Evolutionary conservation across 257 asterid species (phyloP).

Genomic region (Plectranthus barbatus): DNA sequence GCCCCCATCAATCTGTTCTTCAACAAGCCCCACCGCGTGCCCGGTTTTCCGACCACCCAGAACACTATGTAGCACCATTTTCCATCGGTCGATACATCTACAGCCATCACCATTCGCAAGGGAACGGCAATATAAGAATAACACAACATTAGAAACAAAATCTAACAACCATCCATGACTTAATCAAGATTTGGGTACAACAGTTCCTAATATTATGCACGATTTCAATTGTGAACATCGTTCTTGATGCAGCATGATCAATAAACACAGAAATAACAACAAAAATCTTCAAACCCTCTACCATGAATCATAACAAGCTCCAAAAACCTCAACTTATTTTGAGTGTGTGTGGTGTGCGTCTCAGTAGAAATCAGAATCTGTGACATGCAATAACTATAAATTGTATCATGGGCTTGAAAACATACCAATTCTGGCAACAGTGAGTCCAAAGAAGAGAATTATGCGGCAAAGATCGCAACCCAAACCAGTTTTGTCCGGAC

Average conservation of each 20-base stretch:
- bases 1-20: constrained; percentile 76
- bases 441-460: constrained; percentile 76
- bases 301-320: not conserved
- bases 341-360: not conserved
- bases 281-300: not conserved
- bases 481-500: constrained; percentile 89
- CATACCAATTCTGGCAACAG: constrained; percentile 68
- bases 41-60: constrained; percentile 61
- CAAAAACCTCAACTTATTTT: not conserved
- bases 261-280: not conserved
- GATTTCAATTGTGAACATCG: not conserved
- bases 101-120: constrained; percentile 13
- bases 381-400: not conserved
- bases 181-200: not conserved
- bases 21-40: constrained; percentile 69
- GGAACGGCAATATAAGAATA: no score
- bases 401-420: not conserved
- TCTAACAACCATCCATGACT: not conserved
- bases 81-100: constrained; percentile 89
- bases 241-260: not conserved
- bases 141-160: no score
- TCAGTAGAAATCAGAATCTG: not conserved
- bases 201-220: not conserved
- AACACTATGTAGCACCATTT: constrained; percentile 94
- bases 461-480: constrained; percentile 90